phyloP scores from a whole-genome alignment of 2,329 filamentous ascomycete species.

The Trichophyton rubrum region DNA sequence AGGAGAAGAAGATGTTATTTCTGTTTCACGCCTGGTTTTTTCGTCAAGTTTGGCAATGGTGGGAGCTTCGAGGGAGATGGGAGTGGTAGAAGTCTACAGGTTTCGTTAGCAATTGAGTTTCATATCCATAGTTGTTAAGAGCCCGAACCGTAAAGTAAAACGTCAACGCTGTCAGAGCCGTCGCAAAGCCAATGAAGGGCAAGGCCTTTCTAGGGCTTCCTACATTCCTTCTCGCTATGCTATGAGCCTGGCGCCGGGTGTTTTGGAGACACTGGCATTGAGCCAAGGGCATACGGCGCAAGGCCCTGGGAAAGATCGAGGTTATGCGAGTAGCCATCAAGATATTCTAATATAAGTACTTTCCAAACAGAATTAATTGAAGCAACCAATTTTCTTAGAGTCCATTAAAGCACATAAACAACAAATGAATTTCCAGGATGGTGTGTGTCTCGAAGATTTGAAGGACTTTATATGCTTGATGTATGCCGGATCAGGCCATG shows the following conservation, averaged over 20 bases:
- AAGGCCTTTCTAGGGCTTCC: background rate
- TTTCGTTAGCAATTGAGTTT: constrained; percentile 2
- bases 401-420: background rate
- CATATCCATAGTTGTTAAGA: background rate
- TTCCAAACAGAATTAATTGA: background rate
- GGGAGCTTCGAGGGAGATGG: constrained; percentile 23
- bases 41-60: constrained; percentile 77
- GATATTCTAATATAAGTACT: background rate
- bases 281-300: background rate
- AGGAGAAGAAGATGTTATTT: constrained; percentile 64
- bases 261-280: background rate
- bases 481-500: background rate
- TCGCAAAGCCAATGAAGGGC: background rate
- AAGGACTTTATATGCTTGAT: background rate
- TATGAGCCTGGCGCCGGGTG: background rate
- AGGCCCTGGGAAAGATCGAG: background rate
- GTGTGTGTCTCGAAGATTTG: background rate
- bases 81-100: background rate
- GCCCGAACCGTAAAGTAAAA: background rate
- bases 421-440: background rate
- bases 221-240: background rate
- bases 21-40: constrained; percentile 63
- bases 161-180: constrained; percentile 3
- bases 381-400: background rate
- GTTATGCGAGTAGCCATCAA: background rate